Evolutionary conservation across 179 eudicot genomes (phyloP).

Genomic region (Spinacia oleracea): DNA sequence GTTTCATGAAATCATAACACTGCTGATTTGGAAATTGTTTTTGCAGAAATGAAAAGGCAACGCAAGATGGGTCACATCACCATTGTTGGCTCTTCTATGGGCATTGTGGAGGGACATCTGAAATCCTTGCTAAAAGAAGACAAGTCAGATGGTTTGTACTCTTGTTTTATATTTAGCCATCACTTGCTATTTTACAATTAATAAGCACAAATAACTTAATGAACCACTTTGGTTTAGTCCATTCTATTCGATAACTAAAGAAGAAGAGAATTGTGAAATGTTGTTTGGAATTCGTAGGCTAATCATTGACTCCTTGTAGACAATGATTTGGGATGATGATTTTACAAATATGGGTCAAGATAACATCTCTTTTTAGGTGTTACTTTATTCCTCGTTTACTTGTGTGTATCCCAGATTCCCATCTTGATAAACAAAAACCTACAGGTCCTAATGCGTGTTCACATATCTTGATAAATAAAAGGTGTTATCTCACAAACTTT

Average conservation of each 20-base stretch:
- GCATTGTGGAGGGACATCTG: slow-evolving; percentile 59
- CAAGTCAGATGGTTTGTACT: slow-evolving; percentile 34
- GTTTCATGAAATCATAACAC: neutral
- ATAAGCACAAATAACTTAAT: neutral
- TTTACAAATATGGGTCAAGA: neutral
- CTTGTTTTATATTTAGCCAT: neutral
- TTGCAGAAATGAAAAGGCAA: slow-evolving; percentile 81
- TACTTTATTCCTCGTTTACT: neutral
- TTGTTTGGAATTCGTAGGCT: neutral
- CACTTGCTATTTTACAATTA: neutral
- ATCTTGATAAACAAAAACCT: neutral
- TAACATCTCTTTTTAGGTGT: neutral
- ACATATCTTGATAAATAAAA: too few relatives aligned
- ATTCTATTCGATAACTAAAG: neutral
- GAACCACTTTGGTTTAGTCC: neutral
- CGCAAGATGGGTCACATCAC: slow-evolving; percentile 97
- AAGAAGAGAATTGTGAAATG: neutral
- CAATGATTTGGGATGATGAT: neutral
- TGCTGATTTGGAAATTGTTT: slow-evolving; percentile 3
- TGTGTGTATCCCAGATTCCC: neutral
- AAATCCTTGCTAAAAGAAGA: slow-evolving; percentile 54
- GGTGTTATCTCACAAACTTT: neutral
- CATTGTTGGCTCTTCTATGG: slow-evolving; percentile 75
- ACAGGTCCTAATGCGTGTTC: too few relatives aligned
- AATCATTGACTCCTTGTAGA: neutral